These are phyloP conservation scores for Globisporangium paddicum DNA, from an alignment of 352 stramenopile genomes.

Conservation along the genomic window DNA sequence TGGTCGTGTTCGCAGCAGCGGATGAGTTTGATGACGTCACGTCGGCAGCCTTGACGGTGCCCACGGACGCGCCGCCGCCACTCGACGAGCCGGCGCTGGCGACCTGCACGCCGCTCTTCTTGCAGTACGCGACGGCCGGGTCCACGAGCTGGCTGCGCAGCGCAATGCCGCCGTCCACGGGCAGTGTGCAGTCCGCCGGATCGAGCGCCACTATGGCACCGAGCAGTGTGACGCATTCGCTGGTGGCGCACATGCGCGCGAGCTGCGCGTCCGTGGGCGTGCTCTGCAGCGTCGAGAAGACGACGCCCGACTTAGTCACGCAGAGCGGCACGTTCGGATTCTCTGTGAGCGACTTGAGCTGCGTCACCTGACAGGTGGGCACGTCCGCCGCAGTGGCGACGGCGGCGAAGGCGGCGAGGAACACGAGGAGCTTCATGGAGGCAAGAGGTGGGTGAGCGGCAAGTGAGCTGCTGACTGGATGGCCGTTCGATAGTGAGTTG, in stretches of 20 bases:
- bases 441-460: no score
- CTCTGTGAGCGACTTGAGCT: neutral
- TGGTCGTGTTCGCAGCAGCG: neutral
- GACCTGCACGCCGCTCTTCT: conserved; percentile 19
- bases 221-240: conserved; percentile 27
- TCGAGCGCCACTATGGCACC: conserved; percentile 29
- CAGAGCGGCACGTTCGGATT: conserved; percentile 9
- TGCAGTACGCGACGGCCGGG: conserved; percentile 31
- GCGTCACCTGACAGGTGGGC: neutral
- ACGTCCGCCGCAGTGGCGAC: neutral
- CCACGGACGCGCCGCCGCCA: conserved; percentile 1
- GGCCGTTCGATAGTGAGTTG: neutral
- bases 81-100: neutral
- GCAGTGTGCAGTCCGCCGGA: conserved; percentile 31
- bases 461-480: neutral
- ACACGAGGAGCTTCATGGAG: conserved; percentile 4
- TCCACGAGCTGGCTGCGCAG: conserved; percentile 42
- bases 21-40: neutral
- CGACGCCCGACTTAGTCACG: conserved; percentile 3
- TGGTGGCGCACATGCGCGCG: conserved; percentile 20
- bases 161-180: conserved; percentile 24
- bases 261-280: conserved; percentile 14
- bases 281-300: neutral
- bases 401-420: neutral
- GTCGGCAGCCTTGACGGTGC: conserved; percentile 7